Evolutionary conservation across 2,329 filamentous ascomycete genomes (phyloP), one percentile per base, ranked within the genome.

Genomic region (Cadophora gregata): DNA sequence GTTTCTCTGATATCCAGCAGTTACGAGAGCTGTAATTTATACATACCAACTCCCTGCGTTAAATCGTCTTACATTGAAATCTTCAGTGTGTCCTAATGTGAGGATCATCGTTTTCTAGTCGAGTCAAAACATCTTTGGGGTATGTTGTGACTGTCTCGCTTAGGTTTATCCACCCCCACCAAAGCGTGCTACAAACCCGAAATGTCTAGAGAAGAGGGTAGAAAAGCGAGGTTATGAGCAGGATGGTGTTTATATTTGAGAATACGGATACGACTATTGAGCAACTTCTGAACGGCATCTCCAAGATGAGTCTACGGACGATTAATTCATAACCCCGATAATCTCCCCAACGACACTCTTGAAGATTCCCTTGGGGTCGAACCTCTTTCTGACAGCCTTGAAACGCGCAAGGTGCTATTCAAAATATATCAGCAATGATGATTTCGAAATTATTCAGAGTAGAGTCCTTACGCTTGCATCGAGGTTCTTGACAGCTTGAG

Each of bases 291-390:
- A 10, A 33, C 5, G 5, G 10, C 6, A 6, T 10, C 31, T 33
- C 10, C 6, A 10, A 33, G 31, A 5, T 10, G 31, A 33, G 10
- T 5, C 31, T 33, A 33, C 10, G 31, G 5, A 5, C 6, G 6
- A 10, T 33, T 6, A 33, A 16, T 42, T 62, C 29, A 70, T 59
- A 24, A 66, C 67, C 4, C 67, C 67, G n/a, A 71, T 67, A 25
- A 68, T 71, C 21, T 71, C 59, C 7, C 69, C 69, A 7, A 68
- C 61, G 5, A 71, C 62, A 62, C 69, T 71, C 61, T 69, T 69
- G 50, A 71, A 71, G 10, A 71, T 68, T 3, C 69, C 69, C 24
- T 64, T 63, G 0, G 69, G 67, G 42, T 71, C 69, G 42, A 69
- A 71, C 29, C 68, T 67, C 19, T 59, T 24, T 12, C 69, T 25